phyloP scores from a whole-genome alignment of 1,284 basidiomycete species.

The Tranzscheliella williamsii region DNA sequence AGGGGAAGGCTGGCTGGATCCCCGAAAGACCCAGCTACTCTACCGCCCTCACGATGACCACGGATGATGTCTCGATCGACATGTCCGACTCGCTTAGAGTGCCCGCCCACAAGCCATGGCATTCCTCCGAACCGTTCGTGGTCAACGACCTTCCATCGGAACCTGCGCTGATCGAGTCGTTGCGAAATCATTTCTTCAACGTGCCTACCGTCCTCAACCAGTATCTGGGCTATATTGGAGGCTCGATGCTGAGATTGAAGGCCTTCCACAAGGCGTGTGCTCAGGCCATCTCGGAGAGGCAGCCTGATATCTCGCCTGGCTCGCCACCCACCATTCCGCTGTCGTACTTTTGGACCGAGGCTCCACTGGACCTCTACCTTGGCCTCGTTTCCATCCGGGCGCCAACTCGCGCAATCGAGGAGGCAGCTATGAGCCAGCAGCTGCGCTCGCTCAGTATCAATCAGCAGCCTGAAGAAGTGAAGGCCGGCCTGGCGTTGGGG shows the following conservation, averaged over 20 bases:
- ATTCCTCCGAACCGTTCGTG: slow-evolving; percentile 1
- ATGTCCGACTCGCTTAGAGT: slow-evolving; percentile 3
- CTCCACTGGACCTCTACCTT: slow-evolving; percentile 34
- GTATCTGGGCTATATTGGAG: slow-evolving; percentile 32
- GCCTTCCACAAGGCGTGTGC: slow-evolving; percentile 37
- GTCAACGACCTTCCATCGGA: slow-evolving; percentile 10
- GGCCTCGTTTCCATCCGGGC: slow-evolving; percentile 7
- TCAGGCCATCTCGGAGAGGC: slow-evolving; percentile 1
- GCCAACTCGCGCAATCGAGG: slow-evolving; percentile 10
- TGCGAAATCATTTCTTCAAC: slow-evolving; percentile 22
- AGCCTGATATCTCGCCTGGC: neutral
- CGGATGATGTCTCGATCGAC: slow-evolving; percentile 12
- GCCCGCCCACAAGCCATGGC: slow-evolving; percentile 13
- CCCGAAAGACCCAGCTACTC: slow-evolving; percentile 2
- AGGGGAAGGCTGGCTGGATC: slow-evolving; percentile 17
- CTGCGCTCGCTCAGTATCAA: slow-evolving; percentile 9
- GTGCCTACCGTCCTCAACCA: slow-evolving; percentile 30
- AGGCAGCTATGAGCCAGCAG: slow-evolving; percentile 5
- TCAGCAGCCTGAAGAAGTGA: slow-evolving; percentile 12
- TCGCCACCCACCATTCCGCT: slow-evolving; percentile 6
- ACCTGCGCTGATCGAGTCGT: slow-evolving; percentile 3
- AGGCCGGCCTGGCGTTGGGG: slow-evolving; percentile 13
- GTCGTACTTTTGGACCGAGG: slow-evolving; percentile 44
- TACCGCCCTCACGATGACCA: slow-evolving; percentile 5
- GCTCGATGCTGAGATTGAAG: slow-evolving; percentile 33